phyloP scores from a whole-genome alignment of 108 stramenopile species.

The Cyclotella sp. region DNA sequence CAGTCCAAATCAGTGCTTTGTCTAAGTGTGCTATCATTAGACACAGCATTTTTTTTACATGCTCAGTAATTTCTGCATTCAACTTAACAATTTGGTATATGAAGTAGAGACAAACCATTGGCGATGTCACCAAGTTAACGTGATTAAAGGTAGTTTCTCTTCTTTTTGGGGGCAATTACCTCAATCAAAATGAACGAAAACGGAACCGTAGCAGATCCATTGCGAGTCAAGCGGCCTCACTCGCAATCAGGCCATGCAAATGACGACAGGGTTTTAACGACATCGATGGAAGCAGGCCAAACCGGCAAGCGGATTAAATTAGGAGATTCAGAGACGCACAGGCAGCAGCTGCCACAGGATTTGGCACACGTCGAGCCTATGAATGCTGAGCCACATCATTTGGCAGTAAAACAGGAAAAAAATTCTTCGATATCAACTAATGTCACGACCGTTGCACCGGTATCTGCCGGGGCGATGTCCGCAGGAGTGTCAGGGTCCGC shows the following conservation, averaged over 20 bases:
- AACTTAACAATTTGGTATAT: too few relatives aligned
- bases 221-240: background rate
- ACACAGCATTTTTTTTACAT: too few relatives aligned
- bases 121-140: background rate
- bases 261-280: background rate
- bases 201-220: conserved; percentile 5
- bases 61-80: too few relatives aligned
- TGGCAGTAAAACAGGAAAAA: background rate
- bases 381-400: background rate
- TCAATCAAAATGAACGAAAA: background rate
- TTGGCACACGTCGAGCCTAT: background rate
- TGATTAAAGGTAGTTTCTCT: background rate
- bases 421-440: background rate
- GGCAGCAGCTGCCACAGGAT: background rate
- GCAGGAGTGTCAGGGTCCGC: background rate
- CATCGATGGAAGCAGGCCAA: background rate
- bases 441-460: background rate
- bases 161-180: background rate
- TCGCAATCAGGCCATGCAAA: background rate
- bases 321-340: background rate
- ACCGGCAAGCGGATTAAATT: background rate
- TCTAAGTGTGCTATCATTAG: too few relatives aligned
- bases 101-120: too few relatives aligned
- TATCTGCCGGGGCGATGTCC: background rate
- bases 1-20: background rate